These are phyloP conservation scores for Dalbergia cultrata DNA, from an alignment of 306 rosid genomes.

Conservation along the genomic window DNA sequence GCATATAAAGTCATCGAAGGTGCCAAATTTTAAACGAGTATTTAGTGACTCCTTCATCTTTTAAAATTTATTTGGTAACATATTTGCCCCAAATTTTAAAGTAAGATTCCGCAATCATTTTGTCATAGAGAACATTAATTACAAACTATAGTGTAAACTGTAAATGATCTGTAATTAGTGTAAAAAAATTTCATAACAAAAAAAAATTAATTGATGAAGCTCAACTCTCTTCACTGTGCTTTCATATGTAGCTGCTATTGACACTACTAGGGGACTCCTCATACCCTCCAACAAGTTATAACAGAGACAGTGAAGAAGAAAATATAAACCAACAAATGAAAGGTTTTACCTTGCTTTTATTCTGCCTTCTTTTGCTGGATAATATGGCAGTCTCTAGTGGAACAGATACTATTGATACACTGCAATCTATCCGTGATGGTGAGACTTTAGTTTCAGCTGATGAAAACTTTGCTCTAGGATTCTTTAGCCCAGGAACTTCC, in stretches of 20 bases:
- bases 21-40: too few relatives aligned
- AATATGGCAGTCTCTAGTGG: neutral
- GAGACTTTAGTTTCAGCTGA: constrained; percentile 40
- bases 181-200: too few relatives aligned
- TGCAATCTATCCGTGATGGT: constrained; percentile 20
- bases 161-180: too few relatives aligned
- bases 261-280: neutral
- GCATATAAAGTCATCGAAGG: too few relatives aligned
- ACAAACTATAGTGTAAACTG: too few relatives aligned
- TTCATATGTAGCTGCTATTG: neutral
- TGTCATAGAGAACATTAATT: too few relatives aligned
- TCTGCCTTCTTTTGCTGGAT: constrained; percentile 28
- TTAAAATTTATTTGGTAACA: too few relatives aligned
- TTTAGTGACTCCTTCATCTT: too few relatives aligned
- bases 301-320: neutral
- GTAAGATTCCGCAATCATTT: too few relatives aligned
- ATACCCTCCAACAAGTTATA: too few relatives aligned
- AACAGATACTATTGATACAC: neutral
- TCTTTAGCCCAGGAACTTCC: too few relatives aligned
- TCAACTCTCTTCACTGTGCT: neutral
- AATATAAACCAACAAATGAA: constrained; percentile 19
- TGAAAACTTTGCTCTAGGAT: neutral
- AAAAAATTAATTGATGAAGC: neutral
- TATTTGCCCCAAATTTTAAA: too few relatives aligned
- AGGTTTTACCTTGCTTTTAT: constrained; percentile 20